phyloP scores from a whole-genome alignment of 495 filamentous ascomycete genomes.

The Parathielavia hyrcaniae region DNA sequence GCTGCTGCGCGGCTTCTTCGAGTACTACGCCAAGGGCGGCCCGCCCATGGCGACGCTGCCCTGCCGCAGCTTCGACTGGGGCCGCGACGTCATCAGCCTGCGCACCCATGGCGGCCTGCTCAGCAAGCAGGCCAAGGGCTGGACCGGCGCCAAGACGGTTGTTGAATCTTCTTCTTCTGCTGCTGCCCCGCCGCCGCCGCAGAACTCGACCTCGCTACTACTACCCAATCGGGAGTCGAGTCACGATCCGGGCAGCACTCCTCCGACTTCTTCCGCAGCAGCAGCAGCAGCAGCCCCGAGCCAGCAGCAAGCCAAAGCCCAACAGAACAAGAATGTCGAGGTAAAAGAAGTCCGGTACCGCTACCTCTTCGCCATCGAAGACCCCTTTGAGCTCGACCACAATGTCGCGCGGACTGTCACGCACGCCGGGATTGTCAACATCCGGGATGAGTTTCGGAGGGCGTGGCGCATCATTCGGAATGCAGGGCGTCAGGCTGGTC shows the following conservation, averaged over 20 bases:
- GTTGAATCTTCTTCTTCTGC: constrained; percentile 22
- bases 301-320: not conserved
- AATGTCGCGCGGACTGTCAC: constrained; percentile 80
- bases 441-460: constrained; percentile 71
- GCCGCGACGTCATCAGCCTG: constrained; percentile 60
- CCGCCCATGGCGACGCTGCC: constrained; percentile 37
- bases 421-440: constrained; percentile 64
- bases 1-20: constrained; percentile 70
- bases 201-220: not conserved
- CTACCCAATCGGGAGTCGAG: not conserved
- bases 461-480: constrained; percentile 58
- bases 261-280: not conserved
- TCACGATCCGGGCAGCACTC: not conserved
- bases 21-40: constrained; percentile 61
- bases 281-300: not conserved
- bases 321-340: constrained; percentile 20
- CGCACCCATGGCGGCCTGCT: constrained; percentile 62
- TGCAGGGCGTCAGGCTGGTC: constrained; percentile 25
- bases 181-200: not conserved
- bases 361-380: constrained; percentile 82
- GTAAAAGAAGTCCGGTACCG: constrained; percentile 62
- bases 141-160: constrained; percentile 63
- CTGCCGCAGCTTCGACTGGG: constrained; percentile 61
- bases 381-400: constrained; percentile 77
- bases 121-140: constrained; percentile 66